phyloP scores from a whole-genome alignment of 768 basidiomycete genomes.

The Lepiota subincarnata region DNA sequence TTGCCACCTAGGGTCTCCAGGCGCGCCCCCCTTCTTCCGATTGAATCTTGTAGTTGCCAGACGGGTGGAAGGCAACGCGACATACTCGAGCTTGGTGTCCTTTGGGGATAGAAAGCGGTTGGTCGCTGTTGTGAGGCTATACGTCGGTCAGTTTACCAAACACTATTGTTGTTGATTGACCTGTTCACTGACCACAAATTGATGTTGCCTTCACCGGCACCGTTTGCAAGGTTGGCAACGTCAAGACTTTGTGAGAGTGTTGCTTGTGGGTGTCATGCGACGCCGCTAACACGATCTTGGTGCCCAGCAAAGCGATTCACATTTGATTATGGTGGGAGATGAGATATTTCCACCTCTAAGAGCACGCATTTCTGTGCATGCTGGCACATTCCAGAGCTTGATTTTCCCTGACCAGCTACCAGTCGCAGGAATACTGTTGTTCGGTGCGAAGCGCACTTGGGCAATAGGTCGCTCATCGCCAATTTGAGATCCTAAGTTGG shows the following conservation, averaged over 20 bases:
- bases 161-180: conserved; percentile 15
- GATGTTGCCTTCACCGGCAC: conserved; percentile 82
- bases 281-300: conserved; percentile 86
- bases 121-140: conserved; percentile 50
- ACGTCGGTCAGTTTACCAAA: not conserved
- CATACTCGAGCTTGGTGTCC: conserved; percentile 92
- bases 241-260: conserved; percentile 65
- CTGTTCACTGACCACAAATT: conserved; percentile 89
- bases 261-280: conserved; percentile 96
- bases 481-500: conserved; percentile 95
- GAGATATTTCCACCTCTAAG: conserved; percentile 53
- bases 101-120: conserved; percentile 78
- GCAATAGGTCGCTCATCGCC: conserved; percentile 95
- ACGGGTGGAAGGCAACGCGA: conserved; percentile 94
- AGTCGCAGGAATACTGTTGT: conserved; percentile 83
- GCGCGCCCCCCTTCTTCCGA: no score
- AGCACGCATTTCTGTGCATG: conserved; percentile 74
- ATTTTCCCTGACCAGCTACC: conserved; percentile 96
- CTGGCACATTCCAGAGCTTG: conserved; percentile 94
- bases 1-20: no score
- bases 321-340: conserved; percentile 7
- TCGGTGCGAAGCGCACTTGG: conserved; percentile 91
- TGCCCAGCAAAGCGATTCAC: conserved; percentile 53
- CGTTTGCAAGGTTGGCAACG: conserved; percentile 82
- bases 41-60: conserved; percentile 91